phyloP scores from a whole-genome alignment of 2,329 filamentous ascomycete species.

The Penicillium decumbens region DNA sequence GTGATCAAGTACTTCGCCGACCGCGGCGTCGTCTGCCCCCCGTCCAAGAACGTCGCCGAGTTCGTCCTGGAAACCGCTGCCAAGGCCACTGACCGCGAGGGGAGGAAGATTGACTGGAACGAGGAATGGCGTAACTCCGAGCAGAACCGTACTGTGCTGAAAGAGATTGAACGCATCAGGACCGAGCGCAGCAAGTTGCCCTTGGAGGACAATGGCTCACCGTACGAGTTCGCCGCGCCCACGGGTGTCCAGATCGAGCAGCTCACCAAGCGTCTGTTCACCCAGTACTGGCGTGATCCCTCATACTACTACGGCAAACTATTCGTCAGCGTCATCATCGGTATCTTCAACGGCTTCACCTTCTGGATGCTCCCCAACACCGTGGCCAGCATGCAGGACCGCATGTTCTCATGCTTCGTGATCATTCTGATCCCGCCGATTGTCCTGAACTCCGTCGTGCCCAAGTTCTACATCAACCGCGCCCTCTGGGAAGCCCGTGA shows the following conservation, averaged over 20 bases:
- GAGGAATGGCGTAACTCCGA: conserved; percentile 66
- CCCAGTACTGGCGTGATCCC: conserved; percentile 70
- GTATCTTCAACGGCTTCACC: conserved; percentile 75
- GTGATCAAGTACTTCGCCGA: conserved; percentile 65
- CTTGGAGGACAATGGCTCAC: conserved; percentile 35
- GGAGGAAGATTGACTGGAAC: conserved; percentile 64
- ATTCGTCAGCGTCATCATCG: conserved; percentile 65
- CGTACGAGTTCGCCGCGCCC: conserved; percentile 63
- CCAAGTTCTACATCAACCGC: conserved; percentile 73
- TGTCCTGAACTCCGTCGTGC: conserved; percentile 67
- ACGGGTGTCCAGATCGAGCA: conserved; percentile 58
- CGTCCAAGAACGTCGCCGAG: conserved; percentile 62
- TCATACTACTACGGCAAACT: conserved; percentile 73
- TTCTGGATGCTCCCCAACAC: conserved; percentile 66
- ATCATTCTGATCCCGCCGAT: conserved; percentile 64
- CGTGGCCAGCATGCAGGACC: conserved; percentile 66
- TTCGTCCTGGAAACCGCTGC: conserved; percentile 64
- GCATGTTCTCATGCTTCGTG: conserved; percentile 69
- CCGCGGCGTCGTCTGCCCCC: conserved; percentile 62
- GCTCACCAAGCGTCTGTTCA: conserved; percentile 66
- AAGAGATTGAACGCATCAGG: conserved; percentile 64
- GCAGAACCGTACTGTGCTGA: conserved; percentile 54
- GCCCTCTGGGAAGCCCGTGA: conserved; percentile 69
- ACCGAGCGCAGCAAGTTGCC: conserved; percentile 52
- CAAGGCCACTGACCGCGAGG: conserved; percentile 52